A percentile compares a stretch with the other conserved stretches of the same genome.
Evolutionary conservation across 2,329 filamentous ascomycete species (phyloP).

Genomic region (Rhinocladiella similis): DNA sequence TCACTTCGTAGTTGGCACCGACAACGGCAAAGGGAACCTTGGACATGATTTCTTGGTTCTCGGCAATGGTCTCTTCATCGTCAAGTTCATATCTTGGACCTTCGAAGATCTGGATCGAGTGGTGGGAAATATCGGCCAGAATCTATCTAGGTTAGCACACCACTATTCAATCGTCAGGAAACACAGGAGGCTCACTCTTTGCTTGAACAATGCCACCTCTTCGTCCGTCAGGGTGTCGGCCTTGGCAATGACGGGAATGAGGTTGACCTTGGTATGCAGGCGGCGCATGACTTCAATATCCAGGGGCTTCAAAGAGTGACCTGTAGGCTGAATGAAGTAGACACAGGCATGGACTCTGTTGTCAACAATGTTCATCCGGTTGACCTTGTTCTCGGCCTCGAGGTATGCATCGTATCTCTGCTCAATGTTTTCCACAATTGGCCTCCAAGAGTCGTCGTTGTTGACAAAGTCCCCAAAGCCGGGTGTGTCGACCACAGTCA

Average conservation of each 20-base stretch:
- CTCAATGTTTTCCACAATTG: conserved; percentile 99
- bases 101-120: conserved; percentile 98
- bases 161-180: not conserved
- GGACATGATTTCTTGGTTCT: conserved; percentile 99
- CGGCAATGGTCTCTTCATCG: conserved; percentile 98
- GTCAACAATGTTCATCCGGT: conserved; percentile 99
- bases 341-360: conserved; percentile 99
- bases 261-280: conserved; percentile 99
- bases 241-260: conserved; percentile 99
- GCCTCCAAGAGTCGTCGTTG: conserved; percentile 99
- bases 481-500: conserved; percentile 96
- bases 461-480: conserved; percentile 99
- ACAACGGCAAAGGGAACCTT: conserved; percentile 99
- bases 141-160: conserved; percentile 63
- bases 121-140: conserved; percentile 91
- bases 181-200: conserved; percentile 68
- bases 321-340: conserved; percentile 99
- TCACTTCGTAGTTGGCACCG: conserved; percentile 92
- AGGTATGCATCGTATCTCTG: conserved; percentile 98
- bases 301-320: conserved; percentile 95
- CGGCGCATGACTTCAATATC: conserved; percentile 99
- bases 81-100: conserved; percentile 97
- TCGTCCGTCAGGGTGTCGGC: conserved; percentile 97
- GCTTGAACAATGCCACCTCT: conserved; percentile 92
- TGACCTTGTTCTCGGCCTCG: conserved; percentile 99